Evolutionary conservation across 1,139 yeast genomes (phyloP).

Genomic region (Meyerozyma athensensis): DNA sequence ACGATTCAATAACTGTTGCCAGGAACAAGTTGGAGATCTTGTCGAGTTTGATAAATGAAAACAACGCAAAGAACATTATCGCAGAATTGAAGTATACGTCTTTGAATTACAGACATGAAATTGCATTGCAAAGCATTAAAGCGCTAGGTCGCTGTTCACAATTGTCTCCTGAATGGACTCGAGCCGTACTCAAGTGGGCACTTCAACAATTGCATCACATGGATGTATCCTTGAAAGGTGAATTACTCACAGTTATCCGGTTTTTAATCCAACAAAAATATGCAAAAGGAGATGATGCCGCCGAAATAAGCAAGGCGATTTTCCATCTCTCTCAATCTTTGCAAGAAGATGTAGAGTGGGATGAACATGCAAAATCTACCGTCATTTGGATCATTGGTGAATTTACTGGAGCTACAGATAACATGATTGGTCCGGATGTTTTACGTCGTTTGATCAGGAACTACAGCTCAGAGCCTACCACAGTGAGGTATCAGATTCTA

Average conservation of each 20-base stretch:
- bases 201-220: slow-evolving; percentile 24
- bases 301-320: slow-evolving; percentile 30
- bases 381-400: slow-evolving; percentile 93
- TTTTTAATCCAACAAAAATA: slow-evolving; percentile 60
- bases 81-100: slow-evolving; percentile 68
- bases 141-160: slow-evolving; percentile 53
- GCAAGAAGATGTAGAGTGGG: slow-evolving; percentile 22
- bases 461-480: slow-evolving; percentile 50
- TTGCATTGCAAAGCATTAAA: slow-evolving; percentile 54
- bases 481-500: slow-evolving; percentile 67
- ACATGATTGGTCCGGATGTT: slow-evolving; percentile 69
- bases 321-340: slow-evolving; percentile 33
- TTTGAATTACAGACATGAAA: slow-evolving; percentile 29
- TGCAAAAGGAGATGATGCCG: slow-evolving; percentile 23
- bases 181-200: slow-evolving; percentile 39
- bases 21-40: slow-evolving; percentile 60
- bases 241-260: slow-evolving; percentile 65
- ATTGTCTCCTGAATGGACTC: slow-evolving; percentile 32
- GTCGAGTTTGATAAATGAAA: slow-evolving; percentile 50
- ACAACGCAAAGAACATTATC: slow-evolving; percentile 50
- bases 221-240: slow-evolving; percentile 25
- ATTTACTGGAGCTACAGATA: slow-evolving; percentile 41
- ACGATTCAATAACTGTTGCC: slow-evolving; percentile 47
- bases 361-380: slow-evolving; percentile 66
- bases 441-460: slow-evolving; percentile 53